Percentiles rank a stretch among this genome's conserved stretches.
Conservation (phyloP, 768 basidiomycete species). For the Erythrobasidium yunnanense region DNA sequence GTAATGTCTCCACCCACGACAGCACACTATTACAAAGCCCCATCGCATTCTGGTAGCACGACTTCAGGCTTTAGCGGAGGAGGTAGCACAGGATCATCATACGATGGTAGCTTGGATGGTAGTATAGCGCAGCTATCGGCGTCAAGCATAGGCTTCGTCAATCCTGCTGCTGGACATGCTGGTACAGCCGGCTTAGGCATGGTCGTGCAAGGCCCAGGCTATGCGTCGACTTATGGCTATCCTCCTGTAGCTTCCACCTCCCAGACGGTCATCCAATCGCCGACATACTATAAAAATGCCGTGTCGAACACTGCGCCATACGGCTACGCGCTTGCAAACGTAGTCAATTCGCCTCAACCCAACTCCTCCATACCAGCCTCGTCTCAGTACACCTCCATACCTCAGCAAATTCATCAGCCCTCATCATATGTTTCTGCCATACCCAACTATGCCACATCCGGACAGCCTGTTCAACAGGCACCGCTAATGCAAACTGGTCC, state of each 20-base stretch:
- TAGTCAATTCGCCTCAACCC: neutral
- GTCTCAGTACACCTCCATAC: neutral
- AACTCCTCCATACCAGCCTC: neutral
- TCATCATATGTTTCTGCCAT: neutral
- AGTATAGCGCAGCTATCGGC: neutral
- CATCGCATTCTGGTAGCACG: neutral
- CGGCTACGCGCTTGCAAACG: too few species aligned
- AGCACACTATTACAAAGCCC: too few species aligned
- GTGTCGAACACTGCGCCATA: too few species aligned
- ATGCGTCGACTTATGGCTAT: neutral
- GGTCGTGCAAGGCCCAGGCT: constrained; percentile 2
- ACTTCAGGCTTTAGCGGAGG: constrained; percentile 8
- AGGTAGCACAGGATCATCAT: neutral
- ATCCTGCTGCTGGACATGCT: neutral
- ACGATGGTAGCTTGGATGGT: constrained; percentile 9
- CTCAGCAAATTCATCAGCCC: neutral
- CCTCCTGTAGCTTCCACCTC: neutral
- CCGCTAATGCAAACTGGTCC: neutral
- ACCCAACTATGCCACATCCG: too few species aligned
- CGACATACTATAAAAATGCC: too few species aligned
- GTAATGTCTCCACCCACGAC: too few species aligned
- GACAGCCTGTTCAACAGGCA: neutral
- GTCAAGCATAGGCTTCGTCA: too few species aligned
- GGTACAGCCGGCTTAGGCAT: neutral
- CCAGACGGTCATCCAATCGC: too few species aligned